Evolutionary conservation across 129 eudicot species (phyloP), one percentile per base, ranked within the genome.

Genomic region (Artemisia annua): DNA sequence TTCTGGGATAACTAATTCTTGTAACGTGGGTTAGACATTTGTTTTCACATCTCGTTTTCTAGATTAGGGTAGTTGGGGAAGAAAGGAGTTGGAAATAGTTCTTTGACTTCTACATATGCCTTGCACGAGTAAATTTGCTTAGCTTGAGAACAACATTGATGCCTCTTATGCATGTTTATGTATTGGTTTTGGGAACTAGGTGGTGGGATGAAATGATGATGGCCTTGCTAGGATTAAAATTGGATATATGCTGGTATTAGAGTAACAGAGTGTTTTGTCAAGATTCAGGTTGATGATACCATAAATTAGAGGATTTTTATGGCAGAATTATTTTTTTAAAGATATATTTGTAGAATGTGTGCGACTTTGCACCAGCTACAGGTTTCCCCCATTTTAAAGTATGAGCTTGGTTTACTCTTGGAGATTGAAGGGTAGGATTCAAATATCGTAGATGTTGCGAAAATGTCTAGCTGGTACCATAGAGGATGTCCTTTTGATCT

Each of bases 361-460:
- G 18, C 17, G 51, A 11, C 53, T 7, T 65, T 65, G 53, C 53
- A 65, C 26, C 46, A 39, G 10, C 46, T 43, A 65, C 19, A 17
- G 18, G 51, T 39, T 63, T 15, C 0, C 49, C 69, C 53, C 69
- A 32, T 39, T 17, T 32, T 32, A 64, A 15, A 3, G 69, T 17
- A 64, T 43, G 46, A 8, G 46, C 46, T 65, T 65, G 20, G 69
- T 65, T 65, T 65, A 9, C 51, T 39, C 44, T 43, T 32, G 9
- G 26, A 32, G 22, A 35, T 63, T 63, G 39, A n/a, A 9, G 68
- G 53, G 16, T 32, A 13, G 53, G 26, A n/a, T 32, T 65, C 3
- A 65, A 10, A 43, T 65, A 53, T 39, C 53, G 7, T 43, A 65
- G 53, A 19, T 30, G 22, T 61, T 61, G 9, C 9, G 10, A 39